Evolutionary conservation across 2,329 filamentous ascomycete genomes (phyloP), one percentile per base, ranked within the genome.

Genomic region (Boeremia lycopersici): DNA sequence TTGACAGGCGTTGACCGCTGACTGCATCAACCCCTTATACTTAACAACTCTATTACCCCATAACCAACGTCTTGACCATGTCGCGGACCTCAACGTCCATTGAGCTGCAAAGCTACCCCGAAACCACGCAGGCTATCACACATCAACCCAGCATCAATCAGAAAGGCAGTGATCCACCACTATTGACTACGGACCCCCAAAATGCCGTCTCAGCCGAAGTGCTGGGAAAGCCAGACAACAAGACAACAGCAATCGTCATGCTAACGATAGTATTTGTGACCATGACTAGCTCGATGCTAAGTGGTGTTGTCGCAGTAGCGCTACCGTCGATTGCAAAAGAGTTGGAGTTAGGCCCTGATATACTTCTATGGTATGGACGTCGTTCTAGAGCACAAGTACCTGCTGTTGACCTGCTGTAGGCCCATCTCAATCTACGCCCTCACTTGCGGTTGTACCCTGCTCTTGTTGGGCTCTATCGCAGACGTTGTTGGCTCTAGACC

Each of bases 391-490:
- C 6, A 8, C 6, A 38, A 17, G 17, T 9, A 17, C 4, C 13
- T 43, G 12, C 29, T 53, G 36, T 52, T 64, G 17, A 63, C 59
- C 41, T 1, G 17, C 60, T 31, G 6, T 38, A 74, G 72, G 72
- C 73, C 72, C 4, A 63, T 71, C n/a, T 75, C 72, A 1, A 65
- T 76, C 11, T 74, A 74, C 48, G 59, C 71, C 3, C 59, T 84
- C 13, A 79, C 79, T 0, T 78, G 77, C 46, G 81, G 79, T 41
- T 81, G 79, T 39, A 78, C 77, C 6, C 76, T 84, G 0, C 72
- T 84, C 1, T 64, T 84, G 2, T 75, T 77, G 3, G 82, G 82
- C 3, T 79, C 82, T 3, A 66, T 84, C 6, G 76, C 81, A 6
- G 82, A 84, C 68, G 76, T 81, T 0, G 72, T 84, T 3, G 82